These are phyloP conservation scores for Cyanodermella asteris DNA, from an alignment of 2,329 filamentous ascomycete genomes.

Conservation along the genomic window DNA sequence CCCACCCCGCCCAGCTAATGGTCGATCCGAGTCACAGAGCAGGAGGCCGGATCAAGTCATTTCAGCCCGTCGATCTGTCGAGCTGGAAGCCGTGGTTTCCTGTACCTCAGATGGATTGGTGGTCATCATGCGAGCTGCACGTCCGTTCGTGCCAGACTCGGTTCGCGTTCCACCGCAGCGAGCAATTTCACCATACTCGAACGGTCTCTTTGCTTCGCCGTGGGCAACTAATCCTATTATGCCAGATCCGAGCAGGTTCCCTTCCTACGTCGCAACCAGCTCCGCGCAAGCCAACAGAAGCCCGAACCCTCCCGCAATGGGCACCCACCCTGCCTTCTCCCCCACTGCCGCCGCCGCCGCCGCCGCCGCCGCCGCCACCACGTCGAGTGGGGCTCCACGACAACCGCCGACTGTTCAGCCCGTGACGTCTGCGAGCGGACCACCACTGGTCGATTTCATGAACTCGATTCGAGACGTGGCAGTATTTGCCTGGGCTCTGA, in stretches of 20 bases:
- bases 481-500: conserved; percentile 69
- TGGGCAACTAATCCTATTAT: conserved; percentile 49
- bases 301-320: conserved; percentile 8
- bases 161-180: too few species aligned
- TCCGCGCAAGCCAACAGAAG: conserved; percentile 12
- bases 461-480: conserved; percentile 61
- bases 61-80: conserved; percentile 20
- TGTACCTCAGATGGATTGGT: conserved; percentile 77
- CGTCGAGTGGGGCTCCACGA: too few species aligned
- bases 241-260: conserved; percentile 11
- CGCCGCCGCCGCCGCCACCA: conserved; percentile 24
- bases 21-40: conserved; percentile 1
- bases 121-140: conserved; percentile 54
- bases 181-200: conserved; percentile 27
- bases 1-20: conserved; percentile 5
- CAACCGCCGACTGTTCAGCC: too few species aligned
- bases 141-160: conserved; percentile 42
- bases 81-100: conserved; percentile 76
- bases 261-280: conserved; percentile 18
- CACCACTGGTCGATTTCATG: conserved; percentile 45
- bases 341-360: conserved; percentile 22
- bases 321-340: conserved; percentile 20
- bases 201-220: conserved; percentile 56
- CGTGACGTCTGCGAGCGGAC: too few species aligned
- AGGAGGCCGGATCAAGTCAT: background rate